Conservation (phyloP, 1,284 basidiomycete genomes). For the Ceratobasidium sp. region DNA sequence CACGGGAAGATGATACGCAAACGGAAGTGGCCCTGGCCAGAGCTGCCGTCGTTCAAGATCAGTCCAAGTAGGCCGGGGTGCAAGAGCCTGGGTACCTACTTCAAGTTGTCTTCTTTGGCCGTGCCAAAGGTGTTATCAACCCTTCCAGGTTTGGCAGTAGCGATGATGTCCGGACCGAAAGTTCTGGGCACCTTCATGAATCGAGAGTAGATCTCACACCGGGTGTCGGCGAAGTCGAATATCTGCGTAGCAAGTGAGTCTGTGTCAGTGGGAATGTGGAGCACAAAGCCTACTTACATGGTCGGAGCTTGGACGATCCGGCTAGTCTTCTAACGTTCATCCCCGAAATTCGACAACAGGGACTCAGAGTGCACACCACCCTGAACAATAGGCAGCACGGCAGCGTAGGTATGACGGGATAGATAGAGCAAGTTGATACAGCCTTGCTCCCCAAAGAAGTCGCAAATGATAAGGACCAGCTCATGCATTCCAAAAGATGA, state of each 20-base stretch:
- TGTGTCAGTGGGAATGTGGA: too few species aligned
- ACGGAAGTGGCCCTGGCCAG: not conserved
- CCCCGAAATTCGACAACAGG: not conserved
- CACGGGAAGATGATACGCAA: not conserved
- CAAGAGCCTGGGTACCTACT: not conserved
- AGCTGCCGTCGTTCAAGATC: not conserved
- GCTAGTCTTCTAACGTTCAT: not conserved
- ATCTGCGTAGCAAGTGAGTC: not conserved
- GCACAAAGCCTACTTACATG: too few species aligned
- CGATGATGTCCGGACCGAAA: not conserved
- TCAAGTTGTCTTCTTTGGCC: not conserved
- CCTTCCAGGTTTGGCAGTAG: not conserved
- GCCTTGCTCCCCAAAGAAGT: too few species aligned
- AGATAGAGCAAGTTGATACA: not conserved
- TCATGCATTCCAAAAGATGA: too few species aligned
- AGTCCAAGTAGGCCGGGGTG: not conserved
- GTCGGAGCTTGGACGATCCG: too few species aligned
- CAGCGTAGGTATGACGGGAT: not conserved
- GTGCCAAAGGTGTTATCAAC: too few species aligned
- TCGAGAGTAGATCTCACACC: not conserved
- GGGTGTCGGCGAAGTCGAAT: not conserved
- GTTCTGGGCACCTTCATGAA: not conserved
- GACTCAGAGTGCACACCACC: not conserved
- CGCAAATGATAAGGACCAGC: too few species aligned
- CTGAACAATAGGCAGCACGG: not conserved